Base-by-base conservation (phyloP, 2,329 filamentous ascomycete species). In the Phyllosticta citrichinensis region DNA sequence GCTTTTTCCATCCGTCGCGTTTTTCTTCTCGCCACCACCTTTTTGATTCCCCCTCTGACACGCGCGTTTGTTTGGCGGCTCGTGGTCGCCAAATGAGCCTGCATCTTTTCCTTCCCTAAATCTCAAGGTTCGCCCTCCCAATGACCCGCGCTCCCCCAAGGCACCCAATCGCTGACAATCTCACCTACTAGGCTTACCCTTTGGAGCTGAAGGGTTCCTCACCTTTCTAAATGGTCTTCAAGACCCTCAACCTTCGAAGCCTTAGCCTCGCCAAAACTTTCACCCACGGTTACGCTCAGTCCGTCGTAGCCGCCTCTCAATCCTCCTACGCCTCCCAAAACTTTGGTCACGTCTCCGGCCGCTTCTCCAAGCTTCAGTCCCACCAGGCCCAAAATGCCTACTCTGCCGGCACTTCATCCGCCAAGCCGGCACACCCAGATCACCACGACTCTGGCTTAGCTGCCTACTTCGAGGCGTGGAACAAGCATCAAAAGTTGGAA, bases 41-140 rank as follows among this genome's bases (percentile, higher is more conserved):
- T 20, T 62, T 62, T 66, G 63, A 67, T 65, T 65, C 64, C 74
- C 55, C 76, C 78, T 2, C 77, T 77, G 33, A 60, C 70, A 75
- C 76, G 90, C 91, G 91, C 90, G 90, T 96, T 91, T 81, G 87
- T 73, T 95, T 94, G 91, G 82, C 89, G 89, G 86, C 87, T 78
- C 73, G 64, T 66, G 74, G 87, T 90, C 92, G 91, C 95, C 90
- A 93, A 91, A 96, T 96, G 92, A 96, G 94, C 91, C 91, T 97
- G 92, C 91, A 92, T 73, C 78, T 80, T 74, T 73, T 79, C 75
- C 77, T 79, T 77, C 82, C 79, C 80, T 80, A 81, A 76, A 80
- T 80, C 80, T 87, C 90, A 83, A 78, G 83, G 77, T 57, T 54
- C 30, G 55, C 55, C 17, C 14, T 47, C 58, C 19, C 51, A 52